Evolutionary conservation across 2,329 filamentous ascomycete species (phyloP).

Genomic region (Penicillium capsulatum): DNA sequence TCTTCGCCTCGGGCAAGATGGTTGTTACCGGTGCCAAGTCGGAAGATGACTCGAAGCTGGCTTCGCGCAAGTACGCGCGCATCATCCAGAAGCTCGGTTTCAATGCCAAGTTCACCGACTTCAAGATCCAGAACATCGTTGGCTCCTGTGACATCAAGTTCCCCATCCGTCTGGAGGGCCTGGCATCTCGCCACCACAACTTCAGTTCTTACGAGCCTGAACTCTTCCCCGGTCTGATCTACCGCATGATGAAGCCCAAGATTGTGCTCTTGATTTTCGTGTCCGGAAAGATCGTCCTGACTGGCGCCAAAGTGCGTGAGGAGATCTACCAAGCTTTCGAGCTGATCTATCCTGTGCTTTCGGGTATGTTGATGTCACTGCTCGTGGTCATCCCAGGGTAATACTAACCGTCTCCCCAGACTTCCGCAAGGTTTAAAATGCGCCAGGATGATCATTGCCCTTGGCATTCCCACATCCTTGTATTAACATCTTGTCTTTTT

Average conservation of each 20-base stretch:
- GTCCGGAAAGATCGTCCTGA: slow-evolving; percentile 95
- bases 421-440: slow-evolving; percentile 57
- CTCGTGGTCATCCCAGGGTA: slow-evolving; percentile 12
- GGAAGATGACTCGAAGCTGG: slow-evolving; percentile 95
- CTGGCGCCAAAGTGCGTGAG: slow-evolving; percentile 94
- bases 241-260: slow-evolving; percentile 99
- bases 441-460: slow-evolving; percentile 19
- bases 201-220: slow-evolving; percentile 99
- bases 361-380: slow-evolving; percentile 56
- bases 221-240: slow-evolving; percentile 97
- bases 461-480: slow-evolving; percentile 13
- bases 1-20: slow-evolving; percentile 99
- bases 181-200: slow-evolving; percentile 96
- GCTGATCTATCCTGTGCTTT: slow-evolving; percentile 93
- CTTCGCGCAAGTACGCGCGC: slow-evolving; percentile 93
- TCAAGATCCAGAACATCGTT: slow-evolving; percentile 99
- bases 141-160: slow-evolving; percentile 99
- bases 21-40: slow-evolving; percentile 97
- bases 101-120: slow-evolving; percentile 99
- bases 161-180: slow-evolving; percentile 90
- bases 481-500: slow-evolving; percentile 12
- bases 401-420: slow-evolving; percentile 41
- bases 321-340: slow-evolving; percentile 97
- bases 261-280: slow-evolving; percentile 98
- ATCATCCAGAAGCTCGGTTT: slow-evolving; percentile 99